phyloP scores from a whole-genome alignment of 306 rosid species.

The Amphicarpaea edgeworthii region DNA sequence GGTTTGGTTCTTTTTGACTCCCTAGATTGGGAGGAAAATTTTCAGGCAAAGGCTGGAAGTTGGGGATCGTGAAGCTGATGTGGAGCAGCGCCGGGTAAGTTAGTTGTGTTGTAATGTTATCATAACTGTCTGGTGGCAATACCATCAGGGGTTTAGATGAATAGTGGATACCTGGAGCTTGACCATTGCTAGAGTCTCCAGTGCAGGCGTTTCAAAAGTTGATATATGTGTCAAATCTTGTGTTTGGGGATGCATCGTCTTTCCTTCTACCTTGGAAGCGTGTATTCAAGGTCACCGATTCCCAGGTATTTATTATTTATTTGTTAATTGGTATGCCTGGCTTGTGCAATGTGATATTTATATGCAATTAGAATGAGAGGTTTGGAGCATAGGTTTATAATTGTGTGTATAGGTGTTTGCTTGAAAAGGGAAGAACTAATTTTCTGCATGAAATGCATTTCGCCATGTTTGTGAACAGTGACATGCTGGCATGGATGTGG shows the following conservation, averaged over 20 bases:
- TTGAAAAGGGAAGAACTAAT: neutral
- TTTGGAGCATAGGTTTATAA: conserved; percentile 9
- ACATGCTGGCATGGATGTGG: neutral
- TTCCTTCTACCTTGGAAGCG: conserved; percentile 99
- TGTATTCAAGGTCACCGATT: conserved; percentile 85
- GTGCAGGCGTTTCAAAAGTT: conserved; percentile 99
- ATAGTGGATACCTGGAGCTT: conserved; percentile 64
- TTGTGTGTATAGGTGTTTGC: conserved; percentile 4
- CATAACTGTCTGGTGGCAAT: neutral
- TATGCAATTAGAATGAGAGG: conserved; percentile 4
- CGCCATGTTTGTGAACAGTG: conserved; percentile 32
- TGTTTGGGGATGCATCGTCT: conserved; percentile 95
- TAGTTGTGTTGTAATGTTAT: conserved; percentile 39
- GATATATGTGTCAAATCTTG: conserved; percentile 92
- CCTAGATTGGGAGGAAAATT: conserved; percentile 85
- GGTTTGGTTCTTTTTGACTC: conserved; percentile 46
- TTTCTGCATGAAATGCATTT: conserved; percentile 17
- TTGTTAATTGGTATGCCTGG: conserved; percentile 4
- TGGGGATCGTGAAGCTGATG: conserved; percentile 83
- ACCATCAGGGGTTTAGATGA: conserved; percentile 12
- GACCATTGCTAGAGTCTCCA: conserved; percentile 81
- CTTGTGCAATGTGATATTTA: conserved; percentile 2
- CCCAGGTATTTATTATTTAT: conserved; percentile 73
- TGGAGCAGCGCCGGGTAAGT: conserved; percentile 95
- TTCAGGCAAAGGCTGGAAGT: conserved; percentile 96